phyloP scores from a whole-genome alignment of 169 alveolate genomes.

The Fabrea salina region DNA sequence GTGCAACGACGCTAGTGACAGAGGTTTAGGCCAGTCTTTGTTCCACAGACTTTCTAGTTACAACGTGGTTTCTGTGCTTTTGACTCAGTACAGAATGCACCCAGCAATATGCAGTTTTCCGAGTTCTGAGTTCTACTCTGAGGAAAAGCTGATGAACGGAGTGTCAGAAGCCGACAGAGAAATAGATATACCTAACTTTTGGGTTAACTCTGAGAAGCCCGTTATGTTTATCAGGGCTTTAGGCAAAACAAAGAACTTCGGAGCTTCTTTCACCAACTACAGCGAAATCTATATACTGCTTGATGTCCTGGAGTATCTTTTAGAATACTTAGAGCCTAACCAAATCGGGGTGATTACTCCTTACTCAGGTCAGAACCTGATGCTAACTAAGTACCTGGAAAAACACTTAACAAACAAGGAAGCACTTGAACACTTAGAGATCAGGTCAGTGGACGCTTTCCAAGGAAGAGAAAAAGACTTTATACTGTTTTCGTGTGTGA shows the following conservation, averaged over 20 bases:
- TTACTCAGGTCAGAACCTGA: slow-evolving; percentile 82
- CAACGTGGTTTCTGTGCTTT: not conserved
- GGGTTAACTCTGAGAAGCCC: not conserved
- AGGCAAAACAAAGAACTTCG: not conserved
- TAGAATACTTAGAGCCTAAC: not conserved
- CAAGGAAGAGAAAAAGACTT: slow-evolving; percentile 98
- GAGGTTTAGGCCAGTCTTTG: not conserved
- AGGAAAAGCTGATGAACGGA: not conserved
- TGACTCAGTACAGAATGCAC: not conserved
- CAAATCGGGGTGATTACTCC: slow-evolving; percentile 94
- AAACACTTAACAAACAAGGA: slow-evolving; percentile 58
- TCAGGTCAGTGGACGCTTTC: slow-evolving; percentile 96
- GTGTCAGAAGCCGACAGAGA: not conserved
- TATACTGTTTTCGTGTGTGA: slow-evolving; percentile 94
- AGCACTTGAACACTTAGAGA: slow-evolving; percentile 59
- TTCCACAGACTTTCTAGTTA: not conserved
- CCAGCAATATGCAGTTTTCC: not conserved
- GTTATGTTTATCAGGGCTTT: not conserved
- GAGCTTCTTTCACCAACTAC: not conserved
- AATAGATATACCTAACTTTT: not conserved
- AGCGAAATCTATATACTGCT: not conserved
- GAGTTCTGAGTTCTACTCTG: not conserved
- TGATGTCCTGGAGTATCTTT: not conserved
- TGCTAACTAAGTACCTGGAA: slow-evolving; percentile 48
- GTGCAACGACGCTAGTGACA: slow-evolving; percentile 5